phyloP scores from a whole-genome alignment of 768 basidiomycete genomes.

The Russula sp. region DNA sequence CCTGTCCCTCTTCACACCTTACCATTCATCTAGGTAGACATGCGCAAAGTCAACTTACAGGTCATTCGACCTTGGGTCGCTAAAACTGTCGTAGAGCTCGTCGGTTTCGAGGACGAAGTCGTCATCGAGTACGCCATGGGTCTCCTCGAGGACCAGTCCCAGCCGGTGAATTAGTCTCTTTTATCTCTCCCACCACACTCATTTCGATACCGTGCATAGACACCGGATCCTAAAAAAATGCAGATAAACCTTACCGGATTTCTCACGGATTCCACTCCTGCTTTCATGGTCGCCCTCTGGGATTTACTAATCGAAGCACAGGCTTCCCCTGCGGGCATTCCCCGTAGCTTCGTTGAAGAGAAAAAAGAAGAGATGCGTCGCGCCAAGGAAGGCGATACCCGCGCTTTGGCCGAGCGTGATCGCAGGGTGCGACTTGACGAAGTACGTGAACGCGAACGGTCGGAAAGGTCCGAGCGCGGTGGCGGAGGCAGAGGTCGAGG shows the following conservation, averaged over 20 bases:
- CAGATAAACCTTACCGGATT: constrained; percentile 94
- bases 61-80: constrained; percentile 96
- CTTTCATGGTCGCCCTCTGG: constrained; percentile 90
- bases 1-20: no score
- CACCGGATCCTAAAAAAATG: constrained; percentile 91
- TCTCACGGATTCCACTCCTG: constrained; percentile 75
- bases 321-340: constrained; percentile 80
- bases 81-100: constrained; percentile 83
- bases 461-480: constrained; percentile 38
- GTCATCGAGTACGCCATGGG: constrained; percentile 96
- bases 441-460: constrained; percentile 55
- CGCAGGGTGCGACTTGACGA: constrained; percentile 64
- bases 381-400: constrained; percentile 54
- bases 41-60: constrained; percentile 88
- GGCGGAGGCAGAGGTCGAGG: constrained; percentile 58
- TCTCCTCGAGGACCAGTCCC: constrained; percentile 77
- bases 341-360: constrained; percentile 82
- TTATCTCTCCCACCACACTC: not conserved
- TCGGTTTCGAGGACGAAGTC: constrained; percentile 95
- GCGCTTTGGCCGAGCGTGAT: constrained; percentile 65
- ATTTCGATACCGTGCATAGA: constrained; percentile 38
- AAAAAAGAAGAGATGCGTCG: constrained; percentile 90
- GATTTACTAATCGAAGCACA: constrained; percentile 90
- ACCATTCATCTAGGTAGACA: constrained; percentile 60
- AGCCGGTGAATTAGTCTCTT: constrained; percentile 52